Percentiles rank a stretch among this genome's conserved stretches.
Evolutionary conservation across 352 stramenopile genomes (phyloP).

Genomic region (Thalassiosira exigua): DNA sequence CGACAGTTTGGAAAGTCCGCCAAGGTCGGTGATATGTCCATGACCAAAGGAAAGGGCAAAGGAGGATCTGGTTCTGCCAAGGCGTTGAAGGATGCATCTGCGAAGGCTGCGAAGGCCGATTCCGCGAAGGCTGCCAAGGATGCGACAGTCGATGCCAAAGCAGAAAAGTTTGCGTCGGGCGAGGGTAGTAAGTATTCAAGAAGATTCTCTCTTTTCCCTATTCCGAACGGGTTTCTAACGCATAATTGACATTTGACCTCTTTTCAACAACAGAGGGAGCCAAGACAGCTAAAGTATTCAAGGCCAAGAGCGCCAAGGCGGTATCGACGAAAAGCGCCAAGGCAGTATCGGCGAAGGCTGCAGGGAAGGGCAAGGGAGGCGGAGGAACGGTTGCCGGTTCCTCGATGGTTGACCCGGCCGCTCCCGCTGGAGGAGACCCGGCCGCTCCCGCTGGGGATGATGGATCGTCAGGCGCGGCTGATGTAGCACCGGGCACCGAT

Average conservation of each 20-base stretch:
- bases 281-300: slow-evolving; percentile 5
- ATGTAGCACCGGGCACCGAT: too few species aligned
- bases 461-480: too few species aligned
- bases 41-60: neutral
- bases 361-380: neutral
- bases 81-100: neutral
- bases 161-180: slow-evolving; percentile 2
- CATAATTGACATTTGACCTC: neutral
- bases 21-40: slow-evolving; percentile 1
- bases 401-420: too few species aligned
- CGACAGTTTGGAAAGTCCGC: neutral
- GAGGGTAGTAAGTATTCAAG: neutral
- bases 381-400: too few species aligned
- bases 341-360: neutral
- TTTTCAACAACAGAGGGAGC: neutral
- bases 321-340: neutral
- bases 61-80: neutral
- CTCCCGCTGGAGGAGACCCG: too few species aligned
- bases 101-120: slow-evolving; percentile 2
- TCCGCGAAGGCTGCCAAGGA: slow-evolving; percentile 15
- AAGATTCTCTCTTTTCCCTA: neutral
- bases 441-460: too few species aligned
- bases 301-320: slow-evolving; percentile 2
- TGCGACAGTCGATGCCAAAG: slow-evolving; percentile 5
- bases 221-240: neutral